A percentile compares a stretch with the other conserved stretches of the same genome.
phyloP scores from a whole-genome alignment of 345 rosid genomes.

The Viola odorata region DNA sequence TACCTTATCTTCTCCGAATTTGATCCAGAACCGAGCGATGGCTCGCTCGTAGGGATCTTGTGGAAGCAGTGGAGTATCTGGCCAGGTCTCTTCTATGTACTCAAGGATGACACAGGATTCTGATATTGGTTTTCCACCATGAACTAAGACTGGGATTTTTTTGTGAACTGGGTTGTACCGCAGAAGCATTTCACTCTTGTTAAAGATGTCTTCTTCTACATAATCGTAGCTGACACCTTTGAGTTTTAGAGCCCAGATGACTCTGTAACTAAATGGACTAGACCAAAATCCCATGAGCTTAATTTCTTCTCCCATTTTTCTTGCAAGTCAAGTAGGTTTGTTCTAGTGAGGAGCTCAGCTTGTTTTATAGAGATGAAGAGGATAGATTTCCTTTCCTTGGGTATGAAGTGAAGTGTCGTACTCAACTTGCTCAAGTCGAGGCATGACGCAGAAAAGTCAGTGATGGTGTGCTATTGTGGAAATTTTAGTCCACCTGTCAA shows the following conservation, averaged over 20 bases:
- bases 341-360: neutral
- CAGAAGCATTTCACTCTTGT: conserved; percentile 16
- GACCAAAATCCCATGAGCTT: conserved; percentile 24
- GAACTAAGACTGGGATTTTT: conserved; percentile 14
- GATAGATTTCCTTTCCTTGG: conserved; percentile 2
- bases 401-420: no score
- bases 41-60: conserved; percentile 17
- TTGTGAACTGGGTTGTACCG: conserved; percentile 18
- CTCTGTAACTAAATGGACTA: conserved; percentile 17
- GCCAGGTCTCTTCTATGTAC: conserved; percentile 17
- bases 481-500: no score
- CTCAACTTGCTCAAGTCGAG: no score
- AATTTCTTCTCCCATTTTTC: conserved; percentile 13
- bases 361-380: neutral
- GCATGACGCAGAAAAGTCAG: no score
- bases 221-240: conserved; percentile 18
- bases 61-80: conserved; percentile 16
- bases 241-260: conserved; percentile 18
- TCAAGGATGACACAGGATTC: conserved; percentile 17
- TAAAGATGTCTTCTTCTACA: conserved; percentile 10
- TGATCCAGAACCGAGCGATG: conserved; percentile 16
- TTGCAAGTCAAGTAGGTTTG: neutral
- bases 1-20: conserved; percentile 16
- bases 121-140: conserved; percentile 4
- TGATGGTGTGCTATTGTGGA: no score